Evolutionary conservation across 768 basidiomycete species (phyloP), one percentile per base, ranked within the genome.

Genomic region (Amanita brunnescens): DNA sequence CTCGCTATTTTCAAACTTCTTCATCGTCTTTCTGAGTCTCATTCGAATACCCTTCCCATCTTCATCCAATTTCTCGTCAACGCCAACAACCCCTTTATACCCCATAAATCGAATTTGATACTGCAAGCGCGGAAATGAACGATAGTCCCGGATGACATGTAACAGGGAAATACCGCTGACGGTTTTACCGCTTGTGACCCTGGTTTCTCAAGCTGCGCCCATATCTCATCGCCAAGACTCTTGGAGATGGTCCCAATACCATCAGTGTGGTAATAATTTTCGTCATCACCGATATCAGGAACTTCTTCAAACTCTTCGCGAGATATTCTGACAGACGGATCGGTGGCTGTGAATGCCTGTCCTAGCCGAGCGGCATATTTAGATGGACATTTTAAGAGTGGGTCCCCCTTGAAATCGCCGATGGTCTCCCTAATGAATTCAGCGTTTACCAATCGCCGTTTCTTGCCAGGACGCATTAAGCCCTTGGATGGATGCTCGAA

Each of bases 81-180:
- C 73, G 3, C 68, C 73, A 0, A 92, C 85, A 20, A 92, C 78
- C 0, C 91, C 91, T 64, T 93, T 93, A 65, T 74, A 89, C 16
- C 87, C 90, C 40, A 91, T 62, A 61, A 91, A 86, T 41, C 91
- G 80, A 44, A 91, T 90, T 67, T 87, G 87, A 62, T 82, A 86
- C 76, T 85, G 49, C 21, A n/a, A 39, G 21, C 30, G 53, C 8
- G 16, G 10, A 40, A 48, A 33, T 51, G 37, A 47, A 60, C 34
- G 33, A 47, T 18, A 16, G 10, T 20, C 12, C 12, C 18, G 3
- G n/a, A 29, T 12, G 37, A 9, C 37, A 30, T 24, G 7, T 41
- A 42, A 47, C 44, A 46, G 24, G 33, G 14, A 58, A 81, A 68
- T 57, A 87, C 86, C 3, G 79, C 85, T 41, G 77, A 79, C 13